phyloP scores from a whole-genome alignment of 495 filamentous ascomycete genomes.

The Trichoderma reesei region DNA sequence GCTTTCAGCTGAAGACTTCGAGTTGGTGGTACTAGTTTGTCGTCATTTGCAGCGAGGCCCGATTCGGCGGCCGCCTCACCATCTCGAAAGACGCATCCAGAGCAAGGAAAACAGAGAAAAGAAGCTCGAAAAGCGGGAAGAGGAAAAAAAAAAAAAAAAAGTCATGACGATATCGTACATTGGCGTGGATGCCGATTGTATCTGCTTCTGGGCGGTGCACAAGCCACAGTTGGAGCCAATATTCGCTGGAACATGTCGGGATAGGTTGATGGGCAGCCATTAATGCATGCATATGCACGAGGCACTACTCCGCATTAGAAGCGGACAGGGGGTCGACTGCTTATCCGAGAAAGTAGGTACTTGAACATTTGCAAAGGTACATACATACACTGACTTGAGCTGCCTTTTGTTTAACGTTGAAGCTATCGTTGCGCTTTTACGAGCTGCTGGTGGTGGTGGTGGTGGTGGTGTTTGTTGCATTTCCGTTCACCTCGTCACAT shows the following conservation, averaged over 20 bases:
- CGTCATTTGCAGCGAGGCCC: background rate
- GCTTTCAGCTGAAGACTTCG: background rate
- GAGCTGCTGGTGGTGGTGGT: background rate
- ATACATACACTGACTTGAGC: too few species aligned
- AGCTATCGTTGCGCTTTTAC: background rate
- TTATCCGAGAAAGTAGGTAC: background rate
- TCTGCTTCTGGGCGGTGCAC: background rate
- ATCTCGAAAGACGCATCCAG: too few species aligned
- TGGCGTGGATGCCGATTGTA: conserved; percentile 1
- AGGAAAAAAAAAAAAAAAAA: background rate
- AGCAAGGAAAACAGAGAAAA: too few species aligned
- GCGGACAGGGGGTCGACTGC: background rate
- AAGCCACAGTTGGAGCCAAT: conserved; percentile 1
- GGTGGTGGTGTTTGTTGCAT: background rate
- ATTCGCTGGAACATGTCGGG: background rate
- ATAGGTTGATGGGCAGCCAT: background rate
- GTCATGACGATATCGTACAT: conserved; percentile 8
- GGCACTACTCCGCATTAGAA: background rate
- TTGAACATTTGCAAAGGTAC: too few species aligned
- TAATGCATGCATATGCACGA: background rate
- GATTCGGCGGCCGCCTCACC: background rate
- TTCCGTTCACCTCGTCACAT: background rate
- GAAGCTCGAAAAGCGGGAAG: too few species aligned
- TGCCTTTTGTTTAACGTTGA: background rate
- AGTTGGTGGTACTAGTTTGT: too few species aligned